phyloP scores from a whole-genome alignment of 805 yeast species.

The Suhomyces sp. region DNA sequence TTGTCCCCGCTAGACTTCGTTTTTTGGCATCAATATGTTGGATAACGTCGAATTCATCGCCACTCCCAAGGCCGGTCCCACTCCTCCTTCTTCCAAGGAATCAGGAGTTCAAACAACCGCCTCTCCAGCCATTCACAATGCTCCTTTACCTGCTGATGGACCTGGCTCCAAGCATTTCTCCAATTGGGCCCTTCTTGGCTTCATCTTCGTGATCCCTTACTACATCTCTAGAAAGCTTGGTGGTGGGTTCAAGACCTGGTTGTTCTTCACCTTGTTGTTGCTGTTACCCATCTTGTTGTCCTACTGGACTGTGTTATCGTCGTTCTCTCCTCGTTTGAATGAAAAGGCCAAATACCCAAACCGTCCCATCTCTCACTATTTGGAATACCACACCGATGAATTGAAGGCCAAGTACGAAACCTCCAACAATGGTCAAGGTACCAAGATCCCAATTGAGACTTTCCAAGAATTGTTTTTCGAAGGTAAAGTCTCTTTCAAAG shows the following conservation, averaged over 20 bases:
- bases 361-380: constrained; percentile 73
- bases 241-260: constrained; percentile 65
- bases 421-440: constrained; percentile 54
- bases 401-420: constrained; percentile 31
- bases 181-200: constrained; percentile 52
- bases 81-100: constrained; percentile 29
- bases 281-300: constrained; percentile 74
- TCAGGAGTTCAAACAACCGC: constrained; percentile 40
- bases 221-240: constrained; percentile 65
- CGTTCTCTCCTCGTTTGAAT: constrained; percentile 77
- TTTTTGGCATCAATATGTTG: constrained; percentile 27
- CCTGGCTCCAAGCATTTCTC: constrained; percentile 78
- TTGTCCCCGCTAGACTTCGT: no score
- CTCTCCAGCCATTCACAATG: constrained; percentile 76
- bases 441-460: constrained; percentile 88
- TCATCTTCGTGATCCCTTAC: constrained; percentile 59
- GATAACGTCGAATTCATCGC: constrained; percentile 52
- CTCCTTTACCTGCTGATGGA: constrained; percentile 89
- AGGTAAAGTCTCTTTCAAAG: constrained; percentile 81
- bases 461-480: constrained; percentile 86
- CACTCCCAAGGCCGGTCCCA: constrained; percentile 53
- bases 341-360: constrained; percentile 75
- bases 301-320: constrained; percentile 78
- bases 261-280: constrained; percentile 54
- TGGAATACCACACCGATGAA: constrained; percentile 75